Percentiles rank a stretch among this genome's conserved stretches.
Conservation (phyloP, 139 green algal species). For the Chlamydomonas asymmetrica region DNA sequence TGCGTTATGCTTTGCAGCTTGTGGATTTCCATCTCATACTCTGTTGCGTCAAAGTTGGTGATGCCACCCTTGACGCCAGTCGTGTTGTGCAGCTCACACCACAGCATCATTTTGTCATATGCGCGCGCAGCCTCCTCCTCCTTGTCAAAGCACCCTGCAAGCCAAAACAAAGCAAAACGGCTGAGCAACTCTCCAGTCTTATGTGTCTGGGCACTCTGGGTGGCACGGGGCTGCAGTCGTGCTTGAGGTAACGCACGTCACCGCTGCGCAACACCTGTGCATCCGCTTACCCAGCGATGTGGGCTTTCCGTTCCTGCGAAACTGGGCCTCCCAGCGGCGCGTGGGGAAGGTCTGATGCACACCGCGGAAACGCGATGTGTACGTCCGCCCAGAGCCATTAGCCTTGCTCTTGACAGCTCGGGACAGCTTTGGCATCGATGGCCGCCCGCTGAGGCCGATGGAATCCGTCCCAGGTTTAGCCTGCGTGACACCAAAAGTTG, state of each 20-base stretch:
- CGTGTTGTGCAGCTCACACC: conserved; percentile 84
- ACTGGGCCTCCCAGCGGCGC: conserved; percentile 88
- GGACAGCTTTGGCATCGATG: conserved; percentile 6
- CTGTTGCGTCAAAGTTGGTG: conserved; percentile 84
- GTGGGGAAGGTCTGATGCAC: conserved; percentile 94
- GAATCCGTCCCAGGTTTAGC: background rate
- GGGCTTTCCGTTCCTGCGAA: conserved; percentile 82
- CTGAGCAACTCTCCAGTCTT: no score
- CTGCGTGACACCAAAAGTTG: background rate
- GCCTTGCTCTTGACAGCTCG: conserved; percentile 30
- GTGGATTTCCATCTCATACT: conserved; percentile 79
- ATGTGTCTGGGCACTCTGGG: no score
- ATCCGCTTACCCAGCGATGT: conserved; percentile 66
- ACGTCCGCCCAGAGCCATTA: conserved; percentile 61
- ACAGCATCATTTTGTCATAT: conserved; percentile 96
- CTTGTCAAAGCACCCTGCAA: conserved; percentile 78
- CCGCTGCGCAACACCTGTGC: no score
- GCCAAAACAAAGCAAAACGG: no score
- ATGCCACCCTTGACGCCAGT: conserved; percentile 78
- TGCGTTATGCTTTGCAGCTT: conserved; percentile 72
- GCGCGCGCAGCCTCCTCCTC: conserved; percentile 85
- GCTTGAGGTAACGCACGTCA: no score
- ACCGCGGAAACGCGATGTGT: conserved; percentile 82
- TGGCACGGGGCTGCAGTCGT: no score
- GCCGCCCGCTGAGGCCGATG: background rate